phyloP scores from a whole-genome alignment of 306 rosid species.

The Vigna unguiculata region DNA sequence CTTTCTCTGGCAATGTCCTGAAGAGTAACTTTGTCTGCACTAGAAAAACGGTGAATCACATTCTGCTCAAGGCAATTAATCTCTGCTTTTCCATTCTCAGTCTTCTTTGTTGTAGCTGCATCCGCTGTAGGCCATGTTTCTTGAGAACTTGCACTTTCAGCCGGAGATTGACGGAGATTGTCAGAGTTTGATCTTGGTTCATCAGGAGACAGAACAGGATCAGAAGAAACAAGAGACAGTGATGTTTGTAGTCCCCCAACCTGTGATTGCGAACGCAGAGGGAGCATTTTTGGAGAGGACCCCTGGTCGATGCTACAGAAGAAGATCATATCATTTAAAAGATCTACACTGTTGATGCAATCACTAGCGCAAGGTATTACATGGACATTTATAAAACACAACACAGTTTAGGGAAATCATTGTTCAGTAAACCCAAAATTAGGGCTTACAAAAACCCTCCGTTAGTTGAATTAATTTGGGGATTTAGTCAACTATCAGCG shows the following conservation, averaged over 20 bases:
- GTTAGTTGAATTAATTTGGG: background rate
- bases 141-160: conserved; percentile 92
- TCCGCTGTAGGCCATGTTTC: conserved; percentile 87
- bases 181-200: conserved; percentile 83
- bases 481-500: background rate
- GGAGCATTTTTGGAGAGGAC: conserved; percentile 64
- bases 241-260: conserved; percentile 63
- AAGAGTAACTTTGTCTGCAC: conserved; percentile 76
- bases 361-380: background rate
- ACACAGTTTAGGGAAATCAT: background rate
- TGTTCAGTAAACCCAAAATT: background rate
- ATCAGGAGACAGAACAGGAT: conserved; percentile 72
- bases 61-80: conserved; percentile 71
- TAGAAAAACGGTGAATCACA: conserved; percentile 71
- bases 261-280: conserved; percentile 47
- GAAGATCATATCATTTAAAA: conserved; percentile 65
- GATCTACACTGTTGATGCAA: conserved; percentile 5
- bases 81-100: conserved; percentile 79
- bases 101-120: conserved; percentile 64
- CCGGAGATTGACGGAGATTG: conserved; percentile 72
- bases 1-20: conserved; percentile 81
- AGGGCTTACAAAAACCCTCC: background rate
- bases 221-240: conserved; percentile 75
- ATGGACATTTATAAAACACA: background rate
- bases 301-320: conserved; percentile 64